Evolutionary conservation across 805 yeast genomes (phyloP).

Genomic region (Wickerhamomyces bisporus): DNA sequence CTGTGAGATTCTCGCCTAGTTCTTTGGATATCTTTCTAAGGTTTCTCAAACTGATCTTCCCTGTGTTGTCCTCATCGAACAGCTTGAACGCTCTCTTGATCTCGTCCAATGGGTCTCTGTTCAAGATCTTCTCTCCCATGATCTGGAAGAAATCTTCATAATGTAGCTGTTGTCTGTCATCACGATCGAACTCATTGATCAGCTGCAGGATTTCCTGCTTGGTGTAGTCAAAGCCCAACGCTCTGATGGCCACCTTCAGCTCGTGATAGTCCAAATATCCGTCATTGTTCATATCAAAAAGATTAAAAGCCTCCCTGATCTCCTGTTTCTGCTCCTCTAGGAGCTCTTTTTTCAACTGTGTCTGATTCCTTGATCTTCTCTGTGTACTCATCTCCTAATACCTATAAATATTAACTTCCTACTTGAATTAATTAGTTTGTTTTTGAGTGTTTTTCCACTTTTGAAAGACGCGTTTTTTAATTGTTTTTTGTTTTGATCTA

Average conservation of each 20-base stretch:
- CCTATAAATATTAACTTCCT: no score
- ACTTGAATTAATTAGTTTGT: no score
- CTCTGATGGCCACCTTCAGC: constrained; percentile 82
- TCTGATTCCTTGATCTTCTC: constrained; percentile 18
- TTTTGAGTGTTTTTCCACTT: not conserved
- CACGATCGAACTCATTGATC: constrained; percentile 77
- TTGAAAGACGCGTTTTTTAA: not conserved
- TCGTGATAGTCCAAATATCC: constrained; percentile 91
- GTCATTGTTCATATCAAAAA: constrained; percentile 91
- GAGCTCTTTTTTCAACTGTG: constrained; percentile 55
- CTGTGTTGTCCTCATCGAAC: constrained; percentile 85
- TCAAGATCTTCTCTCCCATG: constrained; percentile 77
- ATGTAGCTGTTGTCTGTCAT: constrained; percentile 63
- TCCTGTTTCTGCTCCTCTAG: constrained; percentile 87
- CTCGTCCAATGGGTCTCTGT: constrained; percentile 91
- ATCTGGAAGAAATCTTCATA: constrained; percentile 69
- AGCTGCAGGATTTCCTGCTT: constrained; percentile 71
- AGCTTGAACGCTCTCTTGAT: constrained; percentile 82
- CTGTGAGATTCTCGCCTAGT: constrained; percentile 85
- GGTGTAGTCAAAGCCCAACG: constrained; percentile 82
- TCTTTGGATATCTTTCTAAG: constrained; percentile 88
- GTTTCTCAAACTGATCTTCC: constrained; percentile 76
- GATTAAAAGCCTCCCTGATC: constrained; percentile 83
- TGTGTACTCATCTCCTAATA: not conserved
- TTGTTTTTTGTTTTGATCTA: not conserved